These are phyloP conservation scores for Hirsutella thompsonii DNA, from an alignment of 2,329 filamentous ascomycete species.

Conservation along the genomic window DNA sequence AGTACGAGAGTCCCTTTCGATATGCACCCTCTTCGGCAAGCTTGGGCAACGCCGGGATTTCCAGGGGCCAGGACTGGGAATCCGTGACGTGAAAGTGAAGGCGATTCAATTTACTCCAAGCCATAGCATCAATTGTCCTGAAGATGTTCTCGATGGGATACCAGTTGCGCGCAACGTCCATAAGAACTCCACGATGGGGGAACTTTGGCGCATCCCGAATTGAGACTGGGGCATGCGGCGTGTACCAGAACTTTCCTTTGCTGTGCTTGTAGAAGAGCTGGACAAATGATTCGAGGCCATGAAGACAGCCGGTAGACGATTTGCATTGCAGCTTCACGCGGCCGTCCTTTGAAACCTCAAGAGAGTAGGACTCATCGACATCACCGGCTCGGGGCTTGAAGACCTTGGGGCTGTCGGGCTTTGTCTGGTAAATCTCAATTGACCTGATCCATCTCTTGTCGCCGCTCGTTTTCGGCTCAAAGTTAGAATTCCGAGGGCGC, in stretches of 20 bases:
- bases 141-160: conserved; percentile 55
- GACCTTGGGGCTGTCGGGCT: conserved; percentile 35
- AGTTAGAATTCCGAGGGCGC: conserved; percentile 46
- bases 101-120: conserved; percentile 74
- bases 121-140: conserved; percentile 61
- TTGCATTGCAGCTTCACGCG: conserved; percentile 49
- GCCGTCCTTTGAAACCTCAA: conserved; percentile 46
- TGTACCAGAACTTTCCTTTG: conserved; percentile 47
- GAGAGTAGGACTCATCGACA: conserved; percentile 64
- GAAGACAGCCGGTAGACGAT: conserved; percentile 56
- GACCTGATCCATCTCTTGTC: conserved; percentile 37
- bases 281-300: conserved; percentile 62
- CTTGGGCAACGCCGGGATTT: conserved; percentile 59
- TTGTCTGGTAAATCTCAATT: conserved; percentile 50
- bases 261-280: conserved; percentile 71
- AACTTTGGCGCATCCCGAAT: conserved; percentile 67
- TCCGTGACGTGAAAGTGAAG: conserved; percentile 75
- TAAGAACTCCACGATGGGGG: conserved; percentile 62
- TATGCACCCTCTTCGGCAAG: conserved; percentile 66
- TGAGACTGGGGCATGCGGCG: conserved; percentile 52
- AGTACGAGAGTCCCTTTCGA: conserved; percentile 52
- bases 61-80: conserved; percentile 74
- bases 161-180: conserved; percentile 66
- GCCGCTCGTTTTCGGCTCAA: conserved; percentile 42
- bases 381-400: conserved; percentile 49